Evolutionary conservation across 805 yeast genomes (phyloP), one percentile per base, ranked within the genome.

Genomic region (Saccharomycopsis sp.): DNA sequence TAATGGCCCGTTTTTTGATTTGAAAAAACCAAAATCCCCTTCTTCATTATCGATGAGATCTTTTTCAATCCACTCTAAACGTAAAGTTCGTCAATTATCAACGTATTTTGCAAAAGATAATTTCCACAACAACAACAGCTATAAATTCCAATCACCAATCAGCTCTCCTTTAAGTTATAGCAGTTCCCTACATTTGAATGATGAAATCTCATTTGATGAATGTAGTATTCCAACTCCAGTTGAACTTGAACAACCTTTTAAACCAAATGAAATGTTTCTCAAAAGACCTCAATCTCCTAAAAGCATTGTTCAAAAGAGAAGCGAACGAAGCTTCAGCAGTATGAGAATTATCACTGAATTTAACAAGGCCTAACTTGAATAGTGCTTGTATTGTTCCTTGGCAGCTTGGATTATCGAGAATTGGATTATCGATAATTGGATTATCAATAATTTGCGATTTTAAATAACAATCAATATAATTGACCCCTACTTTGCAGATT

Each of bases 41-140:
- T 35, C 39, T 7, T 6, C 26, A 6, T 14, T 14, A n/a, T 28
- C 48, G 2, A 35, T 47, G 20, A 27, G 34, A 16, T 43, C 47
- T 8, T 40, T 47, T 6, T 38, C 42, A n/a, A 26, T 17, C 4
- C 16, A 14, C 23, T 39, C 48, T 7, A 47, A 40, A 34, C 22
- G 44, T 13, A 39, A 40, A 31, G 51, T 47, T 4, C 51, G 43
- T 3, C 45, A 47, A 38, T 23, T 47, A 14, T 44, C 48, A 11
- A 27, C 36, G 4, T 43, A 43, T 22, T 35, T 47, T 16, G 45
- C 51, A 2, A 43, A 31, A 22, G 51, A 44, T 5, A 24, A 34
- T 8, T 8, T 6, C 5, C n/a, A n/a, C n/a, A n/a, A n/a, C n/a
- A n/a, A n/a, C n/a, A 24, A 31, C 16, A 16, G 31, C n/a, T 17